These are phyloP conservation scores for Fusarium multiceps DNA, from an alignment of 2,329 filamentous ascomycete genomes.

Conservation along the genomic window DNA sequence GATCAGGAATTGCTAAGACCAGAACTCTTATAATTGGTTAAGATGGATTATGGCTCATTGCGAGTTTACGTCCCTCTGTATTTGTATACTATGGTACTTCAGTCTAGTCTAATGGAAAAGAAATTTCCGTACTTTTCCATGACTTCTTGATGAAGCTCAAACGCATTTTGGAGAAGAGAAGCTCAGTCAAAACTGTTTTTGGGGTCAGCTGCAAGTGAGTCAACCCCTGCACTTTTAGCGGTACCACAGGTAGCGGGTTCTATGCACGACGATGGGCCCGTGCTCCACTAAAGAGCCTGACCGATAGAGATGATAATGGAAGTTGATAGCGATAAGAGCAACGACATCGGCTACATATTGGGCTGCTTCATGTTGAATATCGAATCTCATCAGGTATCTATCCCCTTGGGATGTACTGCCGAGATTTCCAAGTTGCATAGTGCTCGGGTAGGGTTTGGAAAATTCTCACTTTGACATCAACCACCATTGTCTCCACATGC, in stretches of 20 bases:
- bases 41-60: not conserved
- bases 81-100: not conserved
- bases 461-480: not conserved
- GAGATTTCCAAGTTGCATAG: not conserved
- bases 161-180: not conserved
- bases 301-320: not conserved
- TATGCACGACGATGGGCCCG: constrained; percentile 14
- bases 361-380: not conserved
- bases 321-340: constrained; percentile 36
- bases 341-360: not conserved
- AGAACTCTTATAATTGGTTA: not conserved
- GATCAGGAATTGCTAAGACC: not conserved
- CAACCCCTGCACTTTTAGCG: constrained; percentile 16
- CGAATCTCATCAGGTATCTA: not conserved
- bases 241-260: constrained; percentile 5
- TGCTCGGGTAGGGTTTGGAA: not conserved
- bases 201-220: not conserved
- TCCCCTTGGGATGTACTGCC: not conserved
- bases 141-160: not conserved
- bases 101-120: not conserved
- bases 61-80: not conserved
- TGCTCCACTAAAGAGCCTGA: constrained; percentile 2
- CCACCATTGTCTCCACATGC: not conserved
- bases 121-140: not conserved
- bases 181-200: not conserved